phyloP scores from a whole-genome alignment of 106 monocot genomes.

The Allium sativum region DNA sequence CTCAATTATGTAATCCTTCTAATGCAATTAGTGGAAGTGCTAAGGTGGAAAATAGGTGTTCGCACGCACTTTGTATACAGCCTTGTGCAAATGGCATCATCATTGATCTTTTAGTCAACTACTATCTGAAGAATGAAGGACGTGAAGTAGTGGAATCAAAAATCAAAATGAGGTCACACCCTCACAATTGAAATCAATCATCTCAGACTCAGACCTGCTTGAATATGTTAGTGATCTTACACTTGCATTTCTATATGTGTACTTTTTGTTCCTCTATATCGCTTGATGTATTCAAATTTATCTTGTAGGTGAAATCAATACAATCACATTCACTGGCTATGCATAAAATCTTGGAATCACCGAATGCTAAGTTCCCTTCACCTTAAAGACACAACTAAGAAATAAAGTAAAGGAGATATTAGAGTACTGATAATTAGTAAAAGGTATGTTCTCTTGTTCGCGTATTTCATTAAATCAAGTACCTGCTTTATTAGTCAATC shows the following conservation, averaged over 20 bases:
- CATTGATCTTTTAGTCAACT: constrained; percentile 26
- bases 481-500: background rate
- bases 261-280: background rate
- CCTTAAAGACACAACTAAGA: constrained; percentile 50
- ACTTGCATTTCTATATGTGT: background rate
- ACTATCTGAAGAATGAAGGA: constrained; percentile 10
- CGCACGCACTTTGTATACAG: constrained; percentile 59
- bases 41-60: constrained; percentile 52
- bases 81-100: constrained; percentile 29
- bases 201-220: constrained; percentile 43
- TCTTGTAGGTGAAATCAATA: constrained; percentile 44
- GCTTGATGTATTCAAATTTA: background rate
- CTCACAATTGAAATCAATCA: constrained; percentile 10
- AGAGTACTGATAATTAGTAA: constrained; percentile 63
- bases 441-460: constrained; percentile 28
- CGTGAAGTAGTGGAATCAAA: constrained; percentile 9
- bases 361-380: constrained; percentile 48
- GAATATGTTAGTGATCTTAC: constrained; percentile 52
- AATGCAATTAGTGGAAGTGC: constrained; percentile 12
- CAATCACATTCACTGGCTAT: constrained; percentile 41
- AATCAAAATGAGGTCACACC: constrained; percentile 12
- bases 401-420: constrained; percentile 63
- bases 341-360: constrained; percentile 48
- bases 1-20: constrained; percentile 15
- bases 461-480: background rate